Evolutionary conservation across 2,329 filamentous ascomycete species (phyloP), one percentile per base, ranked within the genome.

Genomic region (Zalaria obscura): DNA sequence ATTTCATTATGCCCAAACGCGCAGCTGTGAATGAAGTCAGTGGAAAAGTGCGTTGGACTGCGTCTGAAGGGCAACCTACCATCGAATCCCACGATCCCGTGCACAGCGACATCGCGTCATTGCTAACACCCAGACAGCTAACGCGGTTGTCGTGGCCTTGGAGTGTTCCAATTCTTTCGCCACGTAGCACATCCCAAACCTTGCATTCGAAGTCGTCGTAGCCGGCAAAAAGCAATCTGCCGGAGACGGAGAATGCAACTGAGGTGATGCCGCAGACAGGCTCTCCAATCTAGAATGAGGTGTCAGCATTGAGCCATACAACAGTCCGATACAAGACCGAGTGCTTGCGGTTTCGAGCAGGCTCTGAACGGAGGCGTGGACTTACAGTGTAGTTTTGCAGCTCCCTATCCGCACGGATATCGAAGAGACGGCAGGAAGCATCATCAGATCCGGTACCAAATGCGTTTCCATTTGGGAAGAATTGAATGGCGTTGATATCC

Each of bases 131-230:
- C 60, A 98, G 70, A 67, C 91, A 98, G 76, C 89, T 96, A 61
- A 98, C 91, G 52, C 91, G 83, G 72, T 98, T 98, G 67, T 96
- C 89, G 65, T 98, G 91, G 55, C 91, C 91, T 56, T 93, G 89
- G 45, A 98, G 74, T 42, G 88, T 94, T 59, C 91, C 91, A 50
- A 98, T 87, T 68, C 94, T 93, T 62, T 98, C 91, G 48, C 89
- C 91, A 51, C 91, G 83, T 43, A 93, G 86, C 48, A 94, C 79
- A 65, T 98, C 91, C 91, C 91, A 98, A 46, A 96, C 91, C 82
- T 96, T 98, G 88, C 91, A 98, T 67, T 98, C 91, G 57, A 94
- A 98, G 61, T 98, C 91, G 57, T 98, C 91, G 58, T 98, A 98
- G 52, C 91, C 91, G 42, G 91, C 91, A 62, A 98, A 98, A 34